Percentiles rank a stretch among this genome's conserved stretches.
Conservation (phyloP, 2,329 filamentous ascomycete species). For the Aspergillus pseudoglaucus region DNA sequence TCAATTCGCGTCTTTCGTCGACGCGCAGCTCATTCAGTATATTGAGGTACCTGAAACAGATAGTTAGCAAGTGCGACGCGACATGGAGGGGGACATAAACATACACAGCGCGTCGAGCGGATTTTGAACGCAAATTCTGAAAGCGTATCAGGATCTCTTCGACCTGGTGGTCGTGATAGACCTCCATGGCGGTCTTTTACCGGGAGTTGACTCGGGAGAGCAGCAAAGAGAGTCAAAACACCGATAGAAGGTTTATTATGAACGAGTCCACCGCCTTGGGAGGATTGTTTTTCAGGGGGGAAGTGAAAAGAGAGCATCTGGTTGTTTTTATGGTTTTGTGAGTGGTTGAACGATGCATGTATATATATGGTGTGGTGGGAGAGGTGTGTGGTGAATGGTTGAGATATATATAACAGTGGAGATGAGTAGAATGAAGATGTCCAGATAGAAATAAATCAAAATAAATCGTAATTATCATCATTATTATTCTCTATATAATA, state of each 20-base stretch:
- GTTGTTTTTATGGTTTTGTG: too few species aligned
- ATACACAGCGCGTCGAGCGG: conserved; percentile 17
- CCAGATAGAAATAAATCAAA: too few species aligned
- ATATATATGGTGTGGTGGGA: background rate
- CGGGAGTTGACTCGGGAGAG: too few species aligned
- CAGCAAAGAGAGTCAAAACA: too few species aligned
- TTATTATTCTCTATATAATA: too few species aligned
- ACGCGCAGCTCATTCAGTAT: conserved; percentile 21
- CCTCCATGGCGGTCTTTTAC: background rate
- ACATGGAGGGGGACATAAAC: background rate
- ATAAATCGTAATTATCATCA: too few species aligned
- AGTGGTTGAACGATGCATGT: too few species aligned
- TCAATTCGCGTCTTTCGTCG: conserved; percentile 28
- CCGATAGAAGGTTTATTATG: too few species aligned
- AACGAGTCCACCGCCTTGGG: too few species aligned
- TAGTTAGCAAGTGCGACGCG: background rate
- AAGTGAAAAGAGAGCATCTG: too few species aligned
- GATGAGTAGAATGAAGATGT: too few species aligned
- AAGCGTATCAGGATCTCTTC: conserved; percentile 14
- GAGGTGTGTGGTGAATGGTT: background rate
- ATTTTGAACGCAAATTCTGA: conserved; percentile 11
- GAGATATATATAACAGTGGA: background rate
- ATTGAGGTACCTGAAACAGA: conserved; percentile 17
- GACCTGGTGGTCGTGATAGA: background rate
- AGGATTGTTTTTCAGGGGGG: too few species aligned